Evolutionary conservation across 495 filamentous ascomycete genomes (phyloP).

Genomic region (Haplographium delicatum): DNA sequence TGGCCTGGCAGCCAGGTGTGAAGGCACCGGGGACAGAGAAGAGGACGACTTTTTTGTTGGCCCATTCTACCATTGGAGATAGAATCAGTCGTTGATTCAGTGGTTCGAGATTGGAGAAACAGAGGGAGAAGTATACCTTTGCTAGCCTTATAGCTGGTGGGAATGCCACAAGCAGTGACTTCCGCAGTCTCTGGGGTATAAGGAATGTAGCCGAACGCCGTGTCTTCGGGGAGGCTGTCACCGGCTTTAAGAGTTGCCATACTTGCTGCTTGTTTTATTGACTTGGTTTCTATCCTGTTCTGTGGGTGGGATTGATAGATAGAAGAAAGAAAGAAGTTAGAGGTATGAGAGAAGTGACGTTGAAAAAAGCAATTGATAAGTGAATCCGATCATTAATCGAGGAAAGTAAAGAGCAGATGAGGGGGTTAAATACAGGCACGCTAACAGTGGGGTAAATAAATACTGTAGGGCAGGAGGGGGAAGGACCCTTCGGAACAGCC

Average conservation of each 20-base stretch:
- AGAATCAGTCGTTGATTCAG: too few species aligned
- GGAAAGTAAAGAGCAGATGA: too few species aligned
- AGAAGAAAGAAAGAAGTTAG: neutral
- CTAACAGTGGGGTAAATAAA: too few species aligned
- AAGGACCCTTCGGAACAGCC: too few species aligned
- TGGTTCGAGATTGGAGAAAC: neutral
- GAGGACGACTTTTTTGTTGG: slow-evolving; percentile 84
- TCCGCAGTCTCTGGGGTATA: slow-evolving; percentile 57
- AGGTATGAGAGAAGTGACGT: neutral
- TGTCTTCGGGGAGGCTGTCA: slow-evolving; percentile 75
- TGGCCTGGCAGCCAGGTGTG: slow-evolving; percentile 86
- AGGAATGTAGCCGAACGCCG: slow-evolving; percentile 75
- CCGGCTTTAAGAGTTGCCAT: slow-evolving; percentile 76
- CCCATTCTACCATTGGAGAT: slow-evolving; percentile 60
- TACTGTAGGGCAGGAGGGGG: too few species aligned
- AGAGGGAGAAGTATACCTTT: slow-evolving; percentile 39
- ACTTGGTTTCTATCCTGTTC: neutral
- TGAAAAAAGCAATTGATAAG: neutral
- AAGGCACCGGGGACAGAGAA: slow-evolving; percentile 92
- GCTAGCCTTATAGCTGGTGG: slow-evolving; percentile 75
- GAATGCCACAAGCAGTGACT: slow-evolving; percentile 72
- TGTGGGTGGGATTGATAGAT: neutral
- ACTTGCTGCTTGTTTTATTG: slow-evolving; percentile 24
- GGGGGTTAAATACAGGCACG: too few species aligned
- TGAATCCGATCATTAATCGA: too few species aligned